Base-by-base conservation (phyloP, 495 filamentous ascomycete species). In the Daldinia loculata region DNA sequence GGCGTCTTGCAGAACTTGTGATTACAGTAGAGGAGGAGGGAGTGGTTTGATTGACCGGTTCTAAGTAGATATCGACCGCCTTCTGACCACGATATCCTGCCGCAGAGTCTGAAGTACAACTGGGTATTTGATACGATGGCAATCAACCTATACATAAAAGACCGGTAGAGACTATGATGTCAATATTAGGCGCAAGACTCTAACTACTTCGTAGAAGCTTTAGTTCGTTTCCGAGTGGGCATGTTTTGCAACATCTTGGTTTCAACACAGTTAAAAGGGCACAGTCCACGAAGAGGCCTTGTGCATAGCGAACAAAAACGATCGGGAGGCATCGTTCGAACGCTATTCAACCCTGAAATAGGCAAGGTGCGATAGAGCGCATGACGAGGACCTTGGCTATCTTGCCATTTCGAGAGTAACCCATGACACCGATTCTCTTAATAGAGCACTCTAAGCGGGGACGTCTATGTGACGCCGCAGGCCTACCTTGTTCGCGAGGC, bases 401-500 rank as follows among this genome's bases (percentile, higher is more conserved):
- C 61, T 67, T 68, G 48, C 60, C 55, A 56, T 57, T 72, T 64
- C 39, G 26, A 68, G 48, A 52, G 32, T 22, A 27, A 29, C 6
- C 65, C 61, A 52, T 50, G 65, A 53, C 14, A 26, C 43, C 19
- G 62, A 55, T 59, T 66, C 52, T 62, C 70, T 73, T 69, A 69
- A 69, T 26, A 65, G 61, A 66, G 36, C 26, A 22, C 15, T 57
- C 50, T 73, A 73, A 69, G 70, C 70, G 70, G 70, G 70, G 70
- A 63, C 63, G 39, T 61, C n/a, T 45, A 36, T 61, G n/a, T 52
- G 26, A 60, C 43, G 45, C 29, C 43, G 30, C 57, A 63, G 15
- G 59, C 52, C 22, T 57, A 38, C 57, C 39, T 19, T 24, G 51
- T 36, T 41, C 32, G 29, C 29, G 59, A 34, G 55, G 17, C 39